Conservation (phyloP, 164 flowering plant species). For the Stephania cephalantha region DNA sequence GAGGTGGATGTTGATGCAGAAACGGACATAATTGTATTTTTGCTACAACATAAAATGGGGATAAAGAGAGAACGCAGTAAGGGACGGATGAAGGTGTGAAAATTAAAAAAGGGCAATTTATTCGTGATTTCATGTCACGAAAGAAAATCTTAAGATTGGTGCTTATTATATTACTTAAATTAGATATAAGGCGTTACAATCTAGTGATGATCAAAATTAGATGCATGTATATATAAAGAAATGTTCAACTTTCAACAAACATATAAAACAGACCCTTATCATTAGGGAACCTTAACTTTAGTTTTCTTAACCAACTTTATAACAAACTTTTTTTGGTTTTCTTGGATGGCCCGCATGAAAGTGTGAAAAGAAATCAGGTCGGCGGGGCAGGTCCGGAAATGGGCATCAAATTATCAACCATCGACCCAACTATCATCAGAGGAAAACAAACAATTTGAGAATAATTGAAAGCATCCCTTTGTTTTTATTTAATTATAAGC, state of each 20-base stretch:
- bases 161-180: no score
- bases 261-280: not conserved
- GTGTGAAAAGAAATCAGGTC: not conserved
- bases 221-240: no score
- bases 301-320: not conserved
- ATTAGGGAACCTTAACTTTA: not conserved
- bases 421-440: no score
- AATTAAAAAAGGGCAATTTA: no score
- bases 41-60: no score
- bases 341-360: not conserved
- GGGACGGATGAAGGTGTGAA: no score
- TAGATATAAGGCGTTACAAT: not conserved
- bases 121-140: no score
- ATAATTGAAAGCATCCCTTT: not conserved
- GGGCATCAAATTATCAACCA: no score
- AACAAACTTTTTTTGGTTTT: not conserved
- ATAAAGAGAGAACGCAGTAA: no score
- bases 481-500: not conserved
- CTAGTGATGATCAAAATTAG: not conserved
- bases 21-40: no score
- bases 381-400: not conserved
- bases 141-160: no score
- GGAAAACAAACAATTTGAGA: not conserved
- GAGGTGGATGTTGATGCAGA: no score
- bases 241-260: not conserved